A percentile compares a stretch with the other conserved stretches of the same genome.
Evolutionary conservation across 1,284 basidiomycete genomes (phyloP).

Genomic region (Anthracocystis panici-leucophaei): DNA sequence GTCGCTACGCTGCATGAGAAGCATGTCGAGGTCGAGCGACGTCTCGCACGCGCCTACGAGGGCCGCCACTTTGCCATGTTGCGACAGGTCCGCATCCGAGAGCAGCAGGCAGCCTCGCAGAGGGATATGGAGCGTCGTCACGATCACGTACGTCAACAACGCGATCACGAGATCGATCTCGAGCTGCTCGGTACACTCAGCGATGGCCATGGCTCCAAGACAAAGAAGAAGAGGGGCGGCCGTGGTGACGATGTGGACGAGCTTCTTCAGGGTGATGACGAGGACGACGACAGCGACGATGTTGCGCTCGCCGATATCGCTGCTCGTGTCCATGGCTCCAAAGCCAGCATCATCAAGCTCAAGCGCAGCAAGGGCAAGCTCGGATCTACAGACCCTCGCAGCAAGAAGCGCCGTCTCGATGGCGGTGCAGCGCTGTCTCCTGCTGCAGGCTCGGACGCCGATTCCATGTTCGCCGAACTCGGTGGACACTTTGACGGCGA

Average conservation of each 20-base stretch:
- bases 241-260: constrained; percentile 46
- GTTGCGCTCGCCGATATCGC: constrained; percentile 47
- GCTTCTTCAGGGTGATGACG: constrained; percentile 38
- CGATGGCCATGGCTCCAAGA: constrained; percentile 38
- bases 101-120: constrained; percentile 48
- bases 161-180: constrained; percentile 62
- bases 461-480: constrained; percentile 37
- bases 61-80: constrained; percentile 54
- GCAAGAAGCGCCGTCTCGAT: constrained; percentile 48
- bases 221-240: constrained; percentile 16
- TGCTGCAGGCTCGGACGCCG: constrained; percentile 39
- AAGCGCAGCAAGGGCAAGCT: constrained; percentile 52
- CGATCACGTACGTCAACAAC: constrained; percentile 46
- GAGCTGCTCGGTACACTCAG: constrained; percentile 64
- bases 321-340: constrained; percentile 26
- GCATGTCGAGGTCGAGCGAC: constrained; percentile 48
- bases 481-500: constrained; percentile 38
- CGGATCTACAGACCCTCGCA: constrained; percentile 20
- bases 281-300: constrained; percentile 42
- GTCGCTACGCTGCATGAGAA: constrained; percentile 31
- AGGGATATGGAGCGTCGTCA: constrained; percentile 38
- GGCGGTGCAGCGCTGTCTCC: constrained; percentile 35
- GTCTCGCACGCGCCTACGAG: constrained; percentile 58
- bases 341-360: constrained; percentile 52
- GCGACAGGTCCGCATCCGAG: constrained; percentile 46